These are phyloP conservation scores for Trichoderma lentiforme DNA, from an alignment of 2,329 filamentous ascomycete genomes.

Conservation along the genomic window DNA sequence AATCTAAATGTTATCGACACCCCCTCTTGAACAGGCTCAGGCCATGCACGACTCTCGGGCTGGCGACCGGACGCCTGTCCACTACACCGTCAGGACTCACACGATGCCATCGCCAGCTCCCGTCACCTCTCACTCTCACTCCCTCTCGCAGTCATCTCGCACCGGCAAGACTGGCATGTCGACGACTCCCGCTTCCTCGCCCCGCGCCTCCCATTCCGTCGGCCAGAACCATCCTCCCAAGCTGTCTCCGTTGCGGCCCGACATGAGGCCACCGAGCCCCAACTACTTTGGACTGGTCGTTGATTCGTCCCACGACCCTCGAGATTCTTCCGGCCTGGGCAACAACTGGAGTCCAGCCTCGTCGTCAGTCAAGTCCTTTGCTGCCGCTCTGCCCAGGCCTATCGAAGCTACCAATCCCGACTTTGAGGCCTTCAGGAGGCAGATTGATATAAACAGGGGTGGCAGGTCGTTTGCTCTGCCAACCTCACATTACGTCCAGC, in stretches of 20 bases:
- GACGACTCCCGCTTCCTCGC: slow-evolving; percentile 52
- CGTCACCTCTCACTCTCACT: slow-evolving; percentile 31
- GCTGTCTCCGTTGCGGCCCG: slow-evolving; percentile 42
- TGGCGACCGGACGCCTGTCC: slow-evolving; percentile 36
- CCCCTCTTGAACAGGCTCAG: slow-evolving; percentile 15
- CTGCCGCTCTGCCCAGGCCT: slow-evolving; percentile 63
- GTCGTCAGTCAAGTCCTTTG: slow-evolving; percentile 68
- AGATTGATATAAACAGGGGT: slow-evolving; percentile 62
- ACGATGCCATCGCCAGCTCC: slow-evolving; percentile 37
- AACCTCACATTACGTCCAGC: slow-evolving; percentile 44
- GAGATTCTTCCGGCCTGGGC: slow-evolving; percentile 63
- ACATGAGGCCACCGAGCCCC: slow-evolving; percentile 59
- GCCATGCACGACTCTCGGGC: slow-evolving; percentile 34
- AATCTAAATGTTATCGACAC: slow-evolving; percentile 15
- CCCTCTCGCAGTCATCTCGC: slow-evolving; percentile 42
- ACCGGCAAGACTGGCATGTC: slow-evolving; percentile 39
- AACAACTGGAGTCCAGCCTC: slow-evolving; percentile 73
- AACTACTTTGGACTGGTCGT: slow-evolving; percentile 83
- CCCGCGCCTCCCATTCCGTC: slow-evolving; percentile 50
- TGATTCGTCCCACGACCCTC: slow-evolving; percentile 57
- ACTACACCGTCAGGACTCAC: slow-evolving; percentile 48
- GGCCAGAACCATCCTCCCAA: slow-evolving; percentile 54
- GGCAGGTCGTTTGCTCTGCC: slow-evolving; percentile 45
- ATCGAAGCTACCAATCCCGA: slow-evolving; percentile 69
- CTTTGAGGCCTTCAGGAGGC: slow-evolving; percentile 74